phyloP scores from a whole-genome alignment of 148 eudicot species.

The Nyssa sinensis region DNA sequence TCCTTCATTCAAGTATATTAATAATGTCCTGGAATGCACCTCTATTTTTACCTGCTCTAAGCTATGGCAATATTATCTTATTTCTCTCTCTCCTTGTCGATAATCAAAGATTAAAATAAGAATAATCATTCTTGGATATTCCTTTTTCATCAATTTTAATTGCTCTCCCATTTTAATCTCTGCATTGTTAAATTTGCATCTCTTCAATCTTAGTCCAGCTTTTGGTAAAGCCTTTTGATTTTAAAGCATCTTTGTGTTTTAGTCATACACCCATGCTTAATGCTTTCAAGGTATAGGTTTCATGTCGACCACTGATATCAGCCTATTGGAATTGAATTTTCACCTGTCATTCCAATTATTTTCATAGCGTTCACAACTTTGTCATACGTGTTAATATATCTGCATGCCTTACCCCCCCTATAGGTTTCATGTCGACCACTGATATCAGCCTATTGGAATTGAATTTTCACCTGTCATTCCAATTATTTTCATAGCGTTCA shows the following conservation, averaged over 20 bases:
- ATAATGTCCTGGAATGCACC: background rate
- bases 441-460: too few relatives aligned
- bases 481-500: background rate
- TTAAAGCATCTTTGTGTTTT: background rate
- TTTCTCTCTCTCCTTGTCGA: background rate
- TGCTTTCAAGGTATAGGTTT: too few relatives aligned
- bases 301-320: too few relatives aligned
- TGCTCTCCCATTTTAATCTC: background rate
- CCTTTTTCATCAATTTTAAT: background rate
- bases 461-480: too few relatives aligned
- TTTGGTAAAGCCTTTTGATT: background rate
- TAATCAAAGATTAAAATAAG: background rate
- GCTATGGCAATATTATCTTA: too few relatives aligned
- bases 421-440: too few relatives aligned
- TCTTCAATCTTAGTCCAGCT: background rate
- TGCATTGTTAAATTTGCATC: background rate
- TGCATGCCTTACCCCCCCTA: too few relatives aligned
- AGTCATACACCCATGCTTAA: too few relatives aligned
- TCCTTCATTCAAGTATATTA: background rate
- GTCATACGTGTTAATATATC: background rate
- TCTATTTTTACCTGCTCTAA: background rate
- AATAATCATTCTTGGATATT: background rate
- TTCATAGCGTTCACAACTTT: background rate
- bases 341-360: too few relatives aligned
- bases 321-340: too few relatives aligned